These are phyloP conservation scores for Myxozyma neotropica DNA, from an alignment of 805 yeast species.

Conservation along the genomic window DNA sequence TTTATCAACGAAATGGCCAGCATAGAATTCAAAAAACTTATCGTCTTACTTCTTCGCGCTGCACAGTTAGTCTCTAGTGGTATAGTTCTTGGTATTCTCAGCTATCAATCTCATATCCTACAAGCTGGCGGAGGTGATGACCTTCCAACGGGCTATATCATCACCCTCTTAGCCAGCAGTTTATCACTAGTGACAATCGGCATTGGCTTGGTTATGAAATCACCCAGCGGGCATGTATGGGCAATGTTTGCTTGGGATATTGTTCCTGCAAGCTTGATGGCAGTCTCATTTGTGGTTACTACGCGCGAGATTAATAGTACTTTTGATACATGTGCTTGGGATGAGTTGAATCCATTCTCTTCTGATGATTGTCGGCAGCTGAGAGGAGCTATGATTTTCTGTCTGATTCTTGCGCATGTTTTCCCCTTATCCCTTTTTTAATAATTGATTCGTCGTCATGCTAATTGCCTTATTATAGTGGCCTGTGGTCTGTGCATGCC, in stretches of 20 bases:
- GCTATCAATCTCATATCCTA: constrained; percentile 13
- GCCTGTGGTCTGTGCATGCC: constrained; percentile 4
- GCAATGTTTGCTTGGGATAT: constrained; percentile 18
- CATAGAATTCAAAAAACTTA: not conserved
- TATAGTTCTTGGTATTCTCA: constrained; percentile 20
- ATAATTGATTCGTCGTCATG: too few relatives aligned
- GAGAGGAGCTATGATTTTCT: constrained; percentile 26
- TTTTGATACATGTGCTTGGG: constrained; percentile 23
- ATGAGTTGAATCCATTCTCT: constrained; percentile 24
- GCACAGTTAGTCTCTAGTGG: constrained; percentile 12
- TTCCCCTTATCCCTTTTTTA: not conserved
- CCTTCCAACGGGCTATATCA: constrained; percentile 11
- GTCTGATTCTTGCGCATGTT: constrained; percentile 23
- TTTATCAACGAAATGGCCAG: not conserved
- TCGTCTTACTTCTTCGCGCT: constrained; percentile 8
- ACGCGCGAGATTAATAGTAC: not conserved
- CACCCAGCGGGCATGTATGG: not conserved
- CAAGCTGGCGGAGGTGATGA: not conserved
- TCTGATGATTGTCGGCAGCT: constrained; percentile 18
- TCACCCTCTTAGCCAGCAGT: constrained; percentile 8
- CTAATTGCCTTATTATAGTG: constrained; percentile 3
- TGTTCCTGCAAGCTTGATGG: constrained; percentile 6
- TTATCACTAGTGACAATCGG: constrained; percentile 17
- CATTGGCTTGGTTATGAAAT: not conserved
- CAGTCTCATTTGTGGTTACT: constrained; percentile 14